phyloP scores from a whole-genome alignment of 352 stramenopile species.

The Pythium rishiriense region DNA sequence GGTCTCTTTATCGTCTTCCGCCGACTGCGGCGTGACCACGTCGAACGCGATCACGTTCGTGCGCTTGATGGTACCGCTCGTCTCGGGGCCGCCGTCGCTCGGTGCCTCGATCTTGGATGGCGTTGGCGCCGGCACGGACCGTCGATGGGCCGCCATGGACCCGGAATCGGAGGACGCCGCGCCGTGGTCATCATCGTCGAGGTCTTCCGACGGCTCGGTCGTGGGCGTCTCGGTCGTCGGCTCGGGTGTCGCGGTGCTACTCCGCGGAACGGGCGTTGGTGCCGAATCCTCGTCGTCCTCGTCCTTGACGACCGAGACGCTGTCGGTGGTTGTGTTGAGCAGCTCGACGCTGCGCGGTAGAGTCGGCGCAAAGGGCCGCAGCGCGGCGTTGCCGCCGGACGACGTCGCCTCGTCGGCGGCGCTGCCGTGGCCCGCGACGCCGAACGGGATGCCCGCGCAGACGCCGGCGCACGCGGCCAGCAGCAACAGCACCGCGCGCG shows the following conservation, averaged over 20 bases:
- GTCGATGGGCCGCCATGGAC: slow-evolving; percentile 1
- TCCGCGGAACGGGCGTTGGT: neutral
- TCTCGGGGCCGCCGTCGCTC: neutral
- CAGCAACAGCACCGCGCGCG: slow-evolving; percentile 8
- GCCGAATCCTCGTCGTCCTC: no score
- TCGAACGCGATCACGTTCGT: slow-evolving; percentile 21
- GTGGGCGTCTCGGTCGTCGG: neutral
- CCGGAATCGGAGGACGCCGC: neutral
- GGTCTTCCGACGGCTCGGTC: neutral
- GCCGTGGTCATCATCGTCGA: neutral
- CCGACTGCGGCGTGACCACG: neutral
- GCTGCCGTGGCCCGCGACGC: neutral
- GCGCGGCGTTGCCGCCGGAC: neutral
- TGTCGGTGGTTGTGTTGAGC: slow-evolving; percentile 8
- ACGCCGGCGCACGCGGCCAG: neutral
- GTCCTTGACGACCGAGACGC: no score
- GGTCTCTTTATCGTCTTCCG: neutral
- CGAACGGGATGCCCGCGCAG: slow-evolving; percentile 3
- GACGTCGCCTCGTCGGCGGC: neutral
- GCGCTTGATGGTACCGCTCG: neutral
- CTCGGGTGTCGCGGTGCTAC: neutral
- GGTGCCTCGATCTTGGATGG: neutral
- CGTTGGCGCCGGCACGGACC: neutral
- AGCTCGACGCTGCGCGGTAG: neutral
- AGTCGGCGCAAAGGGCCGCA: slow-evolving; percentile 5